Base-by-base conservation (phyloP, 148 eudicot species). In the Rhododendron vialii region DNA sequence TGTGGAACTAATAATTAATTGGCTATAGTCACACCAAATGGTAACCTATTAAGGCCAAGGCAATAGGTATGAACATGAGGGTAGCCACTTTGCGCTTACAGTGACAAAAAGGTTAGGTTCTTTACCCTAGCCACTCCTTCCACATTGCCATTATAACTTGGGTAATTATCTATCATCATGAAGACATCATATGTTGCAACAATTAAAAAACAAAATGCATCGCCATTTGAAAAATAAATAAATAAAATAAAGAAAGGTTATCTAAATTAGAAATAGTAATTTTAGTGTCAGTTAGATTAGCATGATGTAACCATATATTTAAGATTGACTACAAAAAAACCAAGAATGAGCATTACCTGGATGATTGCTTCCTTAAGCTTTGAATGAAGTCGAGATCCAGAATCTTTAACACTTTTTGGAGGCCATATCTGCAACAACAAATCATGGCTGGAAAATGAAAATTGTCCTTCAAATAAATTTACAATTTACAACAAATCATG, bases 401-500 rank as follows among this genome's bases (percentile, higher is more conserved):
- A 93, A 91, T 98, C 99, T 90, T 93, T 98, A 65, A 98, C 91
- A 88, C 88, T 93, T 89, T 94, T 95, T 24, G 98, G 99, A 88
- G 99, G 98, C 99, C 98, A 98, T 91, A 98, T 93, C 99, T 98
- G 92, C 93, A 90, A 24, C 71, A 86, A 86, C n/a, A 81, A 80
- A 89, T 86, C 63, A 84, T 10, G 24, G 36, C 53, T 3, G 18
- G 35, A 75, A 75, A 84, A 76, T 61, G 82, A 83, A n/a, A 65
- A n/a, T 41, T 82, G 48, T 9, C 33, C 43, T 22, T 84, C 36
- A 18, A 18, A 55, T 63, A 35, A 53, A 9, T 38, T 38, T 38
- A 38, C 0, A 38, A 38, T 38, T 38, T 38, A 38, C 43, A 38
- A 38, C 43, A 38, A 38, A 38, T 38, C 43, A 38, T 38, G 43